Evolutionary conservation across 495 filamentous ascomycete genomes (phyloP).

Genomic region (Platismatia glauca): DNA sequence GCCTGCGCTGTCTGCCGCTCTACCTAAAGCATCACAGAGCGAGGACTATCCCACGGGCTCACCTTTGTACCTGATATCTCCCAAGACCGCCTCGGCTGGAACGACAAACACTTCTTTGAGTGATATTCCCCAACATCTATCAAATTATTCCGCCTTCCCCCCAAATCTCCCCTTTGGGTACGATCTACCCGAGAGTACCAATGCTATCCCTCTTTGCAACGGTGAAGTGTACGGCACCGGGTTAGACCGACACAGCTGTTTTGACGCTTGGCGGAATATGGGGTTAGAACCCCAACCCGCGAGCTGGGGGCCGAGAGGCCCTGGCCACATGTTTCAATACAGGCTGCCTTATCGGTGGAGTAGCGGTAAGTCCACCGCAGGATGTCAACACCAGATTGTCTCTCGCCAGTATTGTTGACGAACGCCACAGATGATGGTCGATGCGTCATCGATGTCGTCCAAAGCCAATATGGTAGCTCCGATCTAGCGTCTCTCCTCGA

Average conservation of each 20-base stretch:
- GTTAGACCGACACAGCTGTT: conserved; percentile 1
- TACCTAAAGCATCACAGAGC: background rate
- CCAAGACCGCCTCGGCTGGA: background rate
- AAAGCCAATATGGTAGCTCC: fast-evolving
- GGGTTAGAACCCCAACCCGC: background rate
- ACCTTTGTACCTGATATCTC: background rate
- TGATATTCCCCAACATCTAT: background rate
- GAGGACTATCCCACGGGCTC: background rate
- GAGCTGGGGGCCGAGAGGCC: background rate
- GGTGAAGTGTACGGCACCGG: background rate
- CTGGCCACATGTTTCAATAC: background rate
- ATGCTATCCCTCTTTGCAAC: background rate
- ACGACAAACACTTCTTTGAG: background rate
- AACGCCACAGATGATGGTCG: background rate
- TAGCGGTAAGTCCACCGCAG: background rate
- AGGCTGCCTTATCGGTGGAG: background rate
- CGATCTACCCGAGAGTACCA: background rate
- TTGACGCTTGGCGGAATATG: background rate
- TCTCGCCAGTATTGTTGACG: background rate
- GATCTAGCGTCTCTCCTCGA: background rate
- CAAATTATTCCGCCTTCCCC: background rate
- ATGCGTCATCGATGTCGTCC: background rate
- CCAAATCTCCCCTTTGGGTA: background rate
- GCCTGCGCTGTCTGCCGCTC: background rate
- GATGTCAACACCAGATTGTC: too few species aligned